Evolutionary conservation across 495 filamentous ascomycete species (phyloP), one percentile per base, ranked within the genome.

Genomic region (Podospora didyma): DNA sequence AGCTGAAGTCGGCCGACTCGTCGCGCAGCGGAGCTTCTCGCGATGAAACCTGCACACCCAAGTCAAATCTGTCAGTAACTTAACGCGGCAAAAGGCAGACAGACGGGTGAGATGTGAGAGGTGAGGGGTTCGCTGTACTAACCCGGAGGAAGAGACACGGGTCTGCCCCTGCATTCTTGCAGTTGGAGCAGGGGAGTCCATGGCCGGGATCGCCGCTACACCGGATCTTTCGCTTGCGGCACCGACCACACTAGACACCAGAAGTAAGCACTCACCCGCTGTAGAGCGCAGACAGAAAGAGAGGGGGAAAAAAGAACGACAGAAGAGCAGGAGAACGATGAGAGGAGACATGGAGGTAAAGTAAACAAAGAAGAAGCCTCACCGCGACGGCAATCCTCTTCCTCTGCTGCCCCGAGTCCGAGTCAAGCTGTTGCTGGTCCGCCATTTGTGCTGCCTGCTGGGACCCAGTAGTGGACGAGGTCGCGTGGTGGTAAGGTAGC

Each of bases 221-320:
- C 67, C 90, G 88, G 64, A 98, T 98, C 77, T 98, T 98, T 51
- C 94, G 81, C 69, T 92, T 92, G 49, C 94, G 86, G 68, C 94
- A 98, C 57, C 94, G 85, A 26, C 82, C 82, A 71, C 94, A 98
- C 94, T 97, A 59, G 58, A 41, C 10, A 37, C 19, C 34, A 53
- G 34, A n/a, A n/a, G n/a, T n/a, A n/a, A n/a, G n/a, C n/a, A n/a
- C n/a, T n/a, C n/a, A n/a, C n/a, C n/a, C n/a, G n/a, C n/a, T n/a
- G n/a, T n/a, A n/a, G n/a, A n/a, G n/a, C n/a, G 26, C 26, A 31
- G 26, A 31, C 9, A 31, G 26, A 31, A 31, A 31, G 26, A 9
- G 26, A n/a, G n/a, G n/a, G n/a, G n/a, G n/a, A n/a, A n/a, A n/a
- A n/a, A n/a, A n/a, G n/a, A n/a, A n/a, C n/a, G n/a, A n/a, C n/a